Percentiles rank a stretch among this genome's conserved stretches.
phyloP scores from a whole-genome alignment of 2,329 filamentous ascomycete genomes.

The Penicillium decumbens region DNA sequence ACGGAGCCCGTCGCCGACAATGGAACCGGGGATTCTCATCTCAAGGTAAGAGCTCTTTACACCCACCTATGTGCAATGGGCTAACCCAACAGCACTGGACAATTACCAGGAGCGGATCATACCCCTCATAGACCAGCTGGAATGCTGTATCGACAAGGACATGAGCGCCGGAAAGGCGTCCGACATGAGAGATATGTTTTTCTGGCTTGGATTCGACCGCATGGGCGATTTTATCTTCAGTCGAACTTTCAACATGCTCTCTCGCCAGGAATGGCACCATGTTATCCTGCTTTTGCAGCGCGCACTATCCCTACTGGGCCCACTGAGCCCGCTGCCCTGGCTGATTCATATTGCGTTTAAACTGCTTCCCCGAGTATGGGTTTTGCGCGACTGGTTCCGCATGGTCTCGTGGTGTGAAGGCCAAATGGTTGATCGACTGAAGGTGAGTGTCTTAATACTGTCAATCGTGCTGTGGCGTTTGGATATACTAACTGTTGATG shows the following conservation, averaged over 20 bases:
- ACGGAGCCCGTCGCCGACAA: conserved; percentile 5
- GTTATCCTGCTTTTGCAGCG: conserved; percentile 25
- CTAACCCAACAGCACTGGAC: conserved; percentile 1
- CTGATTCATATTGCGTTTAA: conserved; percentile 13
- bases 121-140: conserved; percentile 1
- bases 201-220: conserved; percentile 31
- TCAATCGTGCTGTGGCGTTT: background rate
- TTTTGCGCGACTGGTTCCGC: conserved; percentile 12
- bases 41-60: background rate
- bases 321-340: conserved; percentile 26
- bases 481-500: background rate
- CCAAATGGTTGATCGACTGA: conserved; percentile 6
- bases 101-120: conserved; percentile 6
- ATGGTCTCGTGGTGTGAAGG: conserved; percentile 14
- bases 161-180: background rate
- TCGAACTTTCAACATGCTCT: conserved; percentile 31
- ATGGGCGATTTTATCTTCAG: conserved; percentile 35
- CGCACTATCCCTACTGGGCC: conserved; percentile 28
- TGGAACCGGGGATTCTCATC: conserved; percentile 11
- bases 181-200: conserved; percentile 13
- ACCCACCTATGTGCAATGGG: background rate
- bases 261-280: conserved; percentile 24
- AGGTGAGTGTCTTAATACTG: background rate
- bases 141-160: conserved; percentile 3
- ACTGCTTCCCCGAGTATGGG: conserved; percentile 7